Conservation (phyloP, 371 early-diverging fungal species). For the Actinomortierella ambigua region DNA sequence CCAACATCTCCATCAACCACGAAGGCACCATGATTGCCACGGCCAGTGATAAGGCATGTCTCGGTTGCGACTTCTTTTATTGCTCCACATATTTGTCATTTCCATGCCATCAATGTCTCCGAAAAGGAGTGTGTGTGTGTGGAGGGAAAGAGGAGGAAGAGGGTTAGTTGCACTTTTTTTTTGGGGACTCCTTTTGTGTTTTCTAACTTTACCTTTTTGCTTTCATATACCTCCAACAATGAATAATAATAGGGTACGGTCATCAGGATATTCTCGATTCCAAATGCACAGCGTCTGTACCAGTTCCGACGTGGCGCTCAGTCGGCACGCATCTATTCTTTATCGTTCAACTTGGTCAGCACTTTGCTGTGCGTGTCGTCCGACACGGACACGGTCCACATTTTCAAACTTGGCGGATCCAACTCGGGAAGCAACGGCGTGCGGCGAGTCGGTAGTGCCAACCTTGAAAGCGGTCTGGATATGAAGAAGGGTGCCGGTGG, state of each 20-base stretch:
- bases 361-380: constrained; percentile 87
- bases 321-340: constrained; percentile 87
- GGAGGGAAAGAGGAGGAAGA: no score
- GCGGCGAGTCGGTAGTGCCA: background rate
- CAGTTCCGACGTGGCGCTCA: constrained; percentile 96
- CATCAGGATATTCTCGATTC: constrained; percentile 92
- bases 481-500: constrained; percentile 3
- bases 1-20: constrained; percentile 83
- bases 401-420: constrained; percentile 75
- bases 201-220: background rate
- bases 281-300: constrained; percentile 85
- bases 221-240: background rate
- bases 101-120: background rate
- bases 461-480: constrained; percentile 3
- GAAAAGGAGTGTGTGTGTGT: background rate
- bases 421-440: constrained; percentile 8
- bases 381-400: constrained; percentile 96
- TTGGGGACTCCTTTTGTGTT: background rate
- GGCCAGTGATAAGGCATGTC: constrained; percentile 86
- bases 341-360: constrained; percentile 86
- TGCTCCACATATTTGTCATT: background rate
- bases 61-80: background rate
- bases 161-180: background rate
- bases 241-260: constrained; percentile 81
- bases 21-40: constrained; percentile 95